These are phyloP conservation scores for Beta lomatogona DNA, from an alignment of 179 eudicot species.

Conservation along the genomic window DNA sequence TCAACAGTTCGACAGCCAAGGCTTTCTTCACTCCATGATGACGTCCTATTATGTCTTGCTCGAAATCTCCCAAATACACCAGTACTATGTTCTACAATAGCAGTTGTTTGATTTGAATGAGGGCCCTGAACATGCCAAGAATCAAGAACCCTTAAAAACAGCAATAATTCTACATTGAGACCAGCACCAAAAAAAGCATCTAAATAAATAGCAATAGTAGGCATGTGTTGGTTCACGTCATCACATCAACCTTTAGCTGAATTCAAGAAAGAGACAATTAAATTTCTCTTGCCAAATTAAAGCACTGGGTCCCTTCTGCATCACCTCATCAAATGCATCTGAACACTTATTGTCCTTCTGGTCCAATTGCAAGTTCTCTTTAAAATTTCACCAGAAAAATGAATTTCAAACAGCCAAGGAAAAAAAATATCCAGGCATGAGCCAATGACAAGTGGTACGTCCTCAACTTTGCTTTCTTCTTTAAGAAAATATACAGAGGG, in stretches of 20 bases:
- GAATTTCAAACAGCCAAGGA: not conserved
- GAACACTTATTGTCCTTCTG: not conserved
- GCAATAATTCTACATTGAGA: not conserved
- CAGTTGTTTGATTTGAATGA: slow-evolving; percentile 48
- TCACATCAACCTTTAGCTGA: not conserved
- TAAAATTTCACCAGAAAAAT: not conserved
- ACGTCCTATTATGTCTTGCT: slow-evolving; percentile 54
- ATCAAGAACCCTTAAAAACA: slow-evolving; percentile 8
- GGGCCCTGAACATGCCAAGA: slow-evolving; percentile 49
- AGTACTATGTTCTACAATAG: slow-evolving; percentile 54
- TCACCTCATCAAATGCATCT: not conserved
- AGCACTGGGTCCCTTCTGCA: not conserved
- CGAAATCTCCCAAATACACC: slow-evolving; percentile 90
- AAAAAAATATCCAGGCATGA: not conserved
- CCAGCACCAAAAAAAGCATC: not conserved
- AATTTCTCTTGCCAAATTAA: not conserved
- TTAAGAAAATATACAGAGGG: not conserved
- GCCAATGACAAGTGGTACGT: too few relatives aligned
- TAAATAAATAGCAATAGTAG: not conserved
- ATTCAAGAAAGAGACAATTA: not conserved
- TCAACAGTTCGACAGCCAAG: slow-evolving; percentile 69
- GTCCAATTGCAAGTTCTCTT: not conserved
- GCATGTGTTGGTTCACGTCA: not conserved
- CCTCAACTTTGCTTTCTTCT: not conserved
- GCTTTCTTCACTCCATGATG: slow-evolving; percentile 72